Evolutionary conservation across 2,329 filamentous ascomycete species (phyloP), one percentile per base, ranked within the genome.

Genomic region (Botryotinia convoluta): DNA sequence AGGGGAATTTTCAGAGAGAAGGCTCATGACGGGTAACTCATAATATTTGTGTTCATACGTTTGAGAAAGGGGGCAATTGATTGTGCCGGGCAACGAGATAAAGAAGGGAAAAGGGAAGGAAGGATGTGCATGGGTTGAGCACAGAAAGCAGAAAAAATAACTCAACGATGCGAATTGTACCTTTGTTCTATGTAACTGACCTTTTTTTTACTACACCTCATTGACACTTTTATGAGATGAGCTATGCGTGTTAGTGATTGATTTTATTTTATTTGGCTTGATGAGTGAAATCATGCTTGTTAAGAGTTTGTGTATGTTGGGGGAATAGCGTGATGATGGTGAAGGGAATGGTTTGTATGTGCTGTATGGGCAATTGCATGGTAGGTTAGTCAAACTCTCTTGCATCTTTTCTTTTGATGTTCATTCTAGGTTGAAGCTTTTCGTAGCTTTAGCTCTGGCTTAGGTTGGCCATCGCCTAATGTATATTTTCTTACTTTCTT

Each of bases 151-250:
- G 45, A 65, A 65, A 65, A 65, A 72, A 72, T 68, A 72, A 68
- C 63, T 68, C 48, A 72, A 57, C 54, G 62, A 72, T 72, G 71
- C 71, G 71, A 72, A 68, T 68, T 72, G 71, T 72, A 72, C 71
- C 71, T 72, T 72, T 72, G 70, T 72, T 72, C 71, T 57, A 65
- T 72, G 70, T 72, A 72, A 68, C 70, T 68, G 62, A 68, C 62
- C 71, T 69, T 60, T 72, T 63, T 72, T 72, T 68, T 48, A 68
- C 61, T 68, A 60, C 67, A 45, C 44, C 67, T 61, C 39, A 68
- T 72, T 67, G 69, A n/a, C 42, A 51, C 57, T 63, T 63, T 63
- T 14, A 63, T 32, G 16, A 29, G 42, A 62, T 51, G 57, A 48
- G 59, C 69, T 48, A 22, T 39, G 54, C 10, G 14, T 63, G 26